These are phyloP conservation scores for Krasilnikovozyma curviuscula DNA, from an alignment of 768 basidiomycete species.

Conservation along the genomic window DNA sequence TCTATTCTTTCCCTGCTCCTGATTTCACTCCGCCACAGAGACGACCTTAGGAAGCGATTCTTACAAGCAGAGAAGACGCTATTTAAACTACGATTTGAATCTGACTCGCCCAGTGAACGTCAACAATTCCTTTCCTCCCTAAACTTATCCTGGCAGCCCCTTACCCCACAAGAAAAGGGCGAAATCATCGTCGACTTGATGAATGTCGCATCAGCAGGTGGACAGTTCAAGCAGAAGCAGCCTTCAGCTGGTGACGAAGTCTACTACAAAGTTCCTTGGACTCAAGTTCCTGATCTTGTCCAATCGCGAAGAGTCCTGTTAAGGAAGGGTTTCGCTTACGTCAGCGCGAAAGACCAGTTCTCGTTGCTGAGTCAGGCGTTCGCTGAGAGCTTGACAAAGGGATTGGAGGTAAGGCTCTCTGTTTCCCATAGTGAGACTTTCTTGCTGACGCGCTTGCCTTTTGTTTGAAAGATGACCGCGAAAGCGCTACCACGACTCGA, in stretches of 20 bases:
- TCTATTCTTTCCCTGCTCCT: background rate
- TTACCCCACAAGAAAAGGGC: slow-evolving; percentile 39
- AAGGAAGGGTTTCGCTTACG: slow-evolving; percentile 68
- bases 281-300: slow-evolving; percentile 78
- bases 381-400: slow-evolving; percentile 45
- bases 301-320: slow-evolving; percentile 61
- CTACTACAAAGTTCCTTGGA: slow-evolving; percentile 93
- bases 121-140: slow-evolving; percentile 34
- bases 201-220: slow-evolving; percentile 29
- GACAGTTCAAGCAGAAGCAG: background rate
- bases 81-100: slow-evolving; percentile 64
- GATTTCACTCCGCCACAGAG: slow-evolving; percentile 32
- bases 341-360: slow-evolving; percentile 53
- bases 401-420: slow-evolving; percentile 44
- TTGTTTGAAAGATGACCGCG: slow-evolving; percentile 45
- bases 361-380: slow-evolving; percentile 81
- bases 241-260: no score
- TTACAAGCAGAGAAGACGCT: slow-evolving; percentile 71
- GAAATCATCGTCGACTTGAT: slow-evolving; percentile 34
- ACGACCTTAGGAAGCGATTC: slow-evolving; percentile 73
- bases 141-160: slow-evolving; percentile 30
- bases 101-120: slow-evolving; percentile 36
- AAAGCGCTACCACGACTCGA: slow-evolving; percentile 75
- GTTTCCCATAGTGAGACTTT: background rate
- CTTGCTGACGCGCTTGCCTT: background rate